Base-by-base conservation (phyloP, 495 filamentous ascomycete species). In the Schizothecium vesticola region DNA sequence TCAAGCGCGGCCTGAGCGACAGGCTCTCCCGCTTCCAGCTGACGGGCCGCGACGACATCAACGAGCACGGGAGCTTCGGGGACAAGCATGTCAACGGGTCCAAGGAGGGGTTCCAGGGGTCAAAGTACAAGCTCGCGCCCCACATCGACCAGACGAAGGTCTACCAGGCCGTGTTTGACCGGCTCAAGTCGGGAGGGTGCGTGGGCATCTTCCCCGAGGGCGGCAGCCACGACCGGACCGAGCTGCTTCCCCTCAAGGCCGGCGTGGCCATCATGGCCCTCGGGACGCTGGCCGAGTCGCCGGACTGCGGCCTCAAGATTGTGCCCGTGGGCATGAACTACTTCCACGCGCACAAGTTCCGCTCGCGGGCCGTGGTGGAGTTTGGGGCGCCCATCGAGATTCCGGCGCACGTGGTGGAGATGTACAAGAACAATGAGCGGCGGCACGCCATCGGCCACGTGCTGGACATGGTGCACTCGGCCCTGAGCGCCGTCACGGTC, bases 301-400 rank as follows among this genome's bases (percentile, higher is more conserved):
- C 94, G 4, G 85, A 96, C 70, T 97, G 91, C 75, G 93, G 91
- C n/a, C 76, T 99, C 70, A 96, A 92, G 77, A 98, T 99, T 72
- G 91, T 99, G n/a, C 96, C 96, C n/a, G 94, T 93, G 61, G 96
- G 96, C 68, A 98, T 98, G 95, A 99, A 99, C 75, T 99, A 99
- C 79, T 99, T 99, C 80, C 95, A 99, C 79, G 91, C 95, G 5
- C 95, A 99, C 81, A 99, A 98, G 77, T 99, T 99, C 80, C 89
- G 95, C 21, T 99, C 95, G 61, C 86, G 95, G 75, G 96, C 96
- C 51, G 95, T 99, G 2, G 87, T 99, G 68, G 95, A 99, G 72
- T 99, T 99, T 76, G 95, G 96, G 23, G 88, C 84, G 26, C 93
- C 95, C 3, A 83, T 98, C 36, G 90, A 96, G 67, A 87, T 97